A percentile compares a stretch with the other conserved stretches of the same genome.
Conservation (phyloP, 257 asterid genomes). For the Anisodus tanguticus region DNA sequence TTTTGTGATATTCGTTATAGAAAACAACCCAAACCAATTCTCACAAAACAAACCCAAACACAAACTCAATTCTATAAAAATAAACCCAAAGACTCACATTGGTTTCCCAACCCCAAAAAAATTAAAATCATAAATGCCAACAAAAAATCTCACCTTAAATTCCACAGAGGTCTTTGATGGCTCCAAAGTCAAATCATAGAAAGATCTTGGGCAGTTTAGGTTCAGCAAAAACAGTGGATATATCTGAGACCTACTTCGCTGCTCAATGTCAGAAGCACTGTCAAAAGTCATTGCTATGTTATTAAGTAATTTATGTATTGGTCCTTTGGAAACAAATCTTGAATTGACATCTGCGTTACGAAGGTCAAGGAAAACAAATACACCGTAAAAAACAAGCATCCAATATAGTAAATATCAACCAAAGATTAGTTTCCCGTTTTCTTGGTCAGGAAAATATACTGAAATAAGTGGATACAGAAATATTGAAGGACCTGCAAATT, state of each 20-base stretch:
- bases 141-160: slow-evolving; percentile 62
- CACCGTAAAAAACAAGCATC: slow-evolving; percentile 36
- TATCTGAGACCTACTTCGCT: slow-evolving; percentile 55
- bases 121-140: slow-evolving; percentile 5
- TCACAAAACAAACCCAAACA: neutral
- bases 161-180: slow-evolving; percentile 74
- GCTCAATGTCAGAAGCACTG: slow-evolving; percentile 43
- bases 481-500: slow-evolving; percentile 85
- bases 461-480: slow-evolving; percentile 71
- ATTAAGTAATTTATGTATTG: slow-evolving; percentile 83
- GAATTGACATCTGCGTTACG: slow-evolving; percentile 78
- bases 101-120: neutral
- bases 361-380: slow-evolving; percentile 57
- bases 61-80: neutral
- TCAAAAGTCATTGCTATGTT: slow-evolving; percentile 66
- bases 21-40: slow-evolving; percentile 7
- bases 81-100: neutral
- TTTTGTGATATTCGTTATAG: neutral
- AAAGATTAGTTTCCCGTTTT: neutral
- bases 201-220: slow-evolving; percentile 77
- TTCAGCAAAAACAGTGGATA: slow-evolving; percentile 74
- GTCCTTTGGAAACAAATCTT: slow-evolving; percentile 86
- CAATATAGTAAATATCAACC: slow-evolving; percentile 31
- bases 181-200: slow-evolving; percentile 71
- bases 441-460: slow-evolving; percentile 20